Conservation (phyloP, 257 asterid species). For the Verbascum thapsus region DNA sequence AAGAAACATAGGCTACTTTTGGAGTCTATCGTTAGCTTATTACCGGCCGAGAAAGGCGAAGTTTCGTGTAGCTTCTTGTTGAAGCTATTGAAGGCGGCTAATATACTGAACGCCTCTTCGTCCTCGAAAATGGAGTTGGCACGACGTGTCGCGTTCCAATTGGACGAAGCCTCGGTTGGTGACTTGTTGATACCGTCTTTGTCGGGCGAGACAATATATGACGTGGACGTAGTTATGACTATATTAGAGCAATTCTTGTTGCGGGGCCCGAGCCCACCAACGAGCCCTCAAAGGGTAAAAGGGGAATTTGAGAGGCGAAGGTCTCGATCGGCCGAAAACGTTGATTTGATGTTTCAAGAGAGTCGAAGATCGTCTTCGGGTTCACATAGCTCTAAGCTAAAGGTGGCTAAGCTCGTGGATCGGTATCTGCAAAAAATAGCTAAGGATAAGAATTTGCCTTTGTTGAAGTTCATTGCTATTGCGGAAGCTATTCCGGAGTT, state of each 20-base stretch:
- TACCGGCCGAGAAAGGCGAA: constrained; percentile 70
- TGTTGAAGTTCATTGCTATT: constrained; percentile 62
- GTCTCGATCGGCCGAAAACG: constrained; percentile 73
- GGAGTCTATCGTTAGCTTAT: constrained; percentile 78
- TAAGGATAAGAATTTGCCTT: constrained; percentile 46
- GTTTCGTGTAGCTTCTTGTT: constrained; percentile 81
- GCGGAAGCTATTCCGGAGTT: constrained; percentile 77
- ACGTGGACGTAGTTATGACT: constrained; percentile 65
- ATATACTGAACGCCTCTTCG: constrained; percentile 67
- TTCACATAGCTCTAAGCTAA: constrained; percentile 75
- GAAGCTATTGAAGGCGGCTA: constrained; percentile 74
- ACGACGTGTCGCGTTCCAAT: constrained; percentile 57
- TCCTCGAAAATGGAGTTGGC: constrained; percentile 72
- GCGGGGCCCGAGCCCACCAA: constrained; percentile 79
- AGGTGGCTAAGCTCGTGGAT: constrained; percentile 83
- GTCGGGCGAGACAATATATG: constrained; percentile 41
- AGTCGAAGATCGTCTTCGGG: constrained; percentile 81
- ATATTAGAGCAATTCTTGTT: constrained; percentile 70
- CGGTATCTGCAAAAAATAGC: constrained; percentile 73
- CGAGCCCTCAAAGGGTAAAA: constrained; percentile 60
- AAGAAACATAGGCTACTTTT: constrained; percentile 63
- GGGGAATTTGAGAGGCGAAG: constrained; percentile 58
- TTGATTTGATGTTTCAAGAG: constrained; percentile 66
- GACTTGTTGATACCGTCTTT: constrained; percentile 84
- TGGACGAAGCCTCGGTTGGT: constrained; percentile 71